These are phyloP conservation scores for Saturnispora kantuleensis DNA, from an alignment of 805 yeast genomes.

Conservation along the genomic window DNA sequence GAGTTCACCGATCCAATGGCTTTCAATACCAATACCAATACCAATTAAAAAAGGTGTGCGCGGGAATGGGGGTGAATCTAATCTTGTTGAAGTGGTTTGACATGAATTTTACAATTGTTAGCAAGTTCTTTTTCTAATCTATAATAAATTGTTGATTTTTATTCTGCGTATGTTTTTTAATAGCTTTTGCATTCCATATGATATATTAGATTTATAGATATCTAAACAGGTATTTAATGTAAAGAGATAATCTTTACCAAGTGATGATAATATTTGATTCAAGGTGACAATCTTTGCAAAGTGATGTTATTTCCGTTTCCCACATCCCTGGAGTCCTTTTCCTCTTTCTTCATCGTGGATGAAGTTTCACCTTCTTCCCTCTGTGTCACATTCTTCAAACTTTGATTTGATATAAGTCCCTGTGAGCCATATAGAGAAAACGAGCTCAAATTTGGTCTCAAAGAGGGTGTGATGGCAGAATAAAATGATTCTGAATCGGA, in stretches of 20 bases:
- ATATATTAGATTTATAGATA: no score
- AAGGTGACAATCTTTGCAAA: conserved; percentile 5
- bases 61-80: neutral
- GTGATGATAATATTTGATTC: neutral
- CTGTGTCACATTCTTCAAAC: neutral
- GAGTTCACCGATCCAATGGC: conserved; percentile 32
- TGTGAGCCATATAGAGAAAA: conserved; percentile 14
- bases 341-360: neutral
- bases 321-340: neutral
- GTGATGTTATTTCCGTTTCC: conserved; percentile 13
- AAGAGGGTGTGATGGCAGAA: conserved; percentile 2
- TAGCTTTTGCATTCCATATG: no score
- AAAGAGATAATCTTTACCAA: neutral
- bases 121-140: neutral
- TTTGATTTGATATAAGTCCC: conserved; percentile 5
- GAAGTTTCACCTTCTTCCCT: no score
- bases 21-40: conserved; percentile 17
- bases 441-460: conserved; percentile 11
- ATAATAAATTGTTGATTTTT: neutral
- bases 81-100: neutral
- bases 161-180: neutral
- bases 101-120: neutral
- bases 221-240: no score
- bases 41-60: conserved; percentile 6
- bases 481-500: conserved; percentile 7